Conservation (phyloP, 2,329 filamentous ascomycete genomes). For the Ascochyta viciae-villosae region DNA sequence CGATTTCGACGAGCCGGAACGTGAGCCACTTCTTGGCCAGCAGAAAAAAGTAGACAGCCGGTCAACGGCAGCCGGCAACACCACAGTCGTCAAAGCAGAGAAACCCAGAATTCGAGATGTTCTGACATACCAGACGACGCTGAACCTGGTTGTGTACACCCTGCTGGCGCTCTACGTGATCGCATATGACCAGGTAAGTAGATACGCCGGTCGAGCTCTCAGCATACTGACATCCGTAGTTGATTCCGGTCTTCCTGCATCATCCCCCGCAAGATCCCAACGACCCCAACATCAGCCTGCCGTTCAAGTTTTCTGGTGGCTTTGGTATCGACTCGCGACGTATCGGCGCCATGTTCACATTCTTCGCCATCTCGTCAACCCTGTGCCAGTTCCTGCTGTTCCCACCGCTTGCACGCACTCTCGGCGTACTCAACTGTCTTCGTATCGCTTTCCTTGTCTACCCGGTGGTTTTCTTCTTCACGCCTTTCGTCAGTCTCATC, state of each 20-base stretch:
- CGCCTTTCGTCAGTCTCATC: constrained; percentile 78
- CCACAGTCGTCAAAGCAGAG: constrained; percentile 19
- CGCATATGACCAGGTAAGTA: constrained; percentile 74
- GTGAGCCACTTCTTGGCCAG: constrained; percentile 40
- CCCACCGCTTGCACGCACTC: constrained; percentile 73
- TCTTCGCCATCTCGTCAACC: constrained; percentile 81
- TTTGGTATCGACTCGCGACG: constrained; percentile 76
- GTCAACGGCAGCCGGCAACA: constrained; percentile 9
- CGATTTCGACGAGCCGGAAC: constrained; percentile 24
- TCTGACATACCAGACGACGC: constrained; percentile 74
- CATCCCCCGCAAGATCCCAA: constrained; percentile 65
- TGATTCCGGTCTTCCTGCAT: constrained; percentile 88
- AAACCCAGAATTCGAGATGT: constrained; percentile 64
- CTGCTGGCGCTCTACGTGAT: constrained; percentile 82
- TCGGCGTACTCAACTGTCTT: constrained; percentile 77
- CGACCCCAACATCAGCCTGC: constrained; percentile 66
- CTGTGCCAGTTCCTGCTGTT: constrained; percentile 87
- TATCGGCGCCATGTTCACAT: constrained; percentile 85
- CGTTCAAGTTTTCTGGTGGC: constrained; percentile 82
- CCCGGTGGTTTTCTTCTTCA: constrained; percentile 79
- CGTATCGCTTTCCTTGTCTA: constrained; percentile 71
- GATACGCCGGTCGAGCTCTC: neutral
- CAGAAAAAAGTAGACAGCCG: constrained; percentile 30
- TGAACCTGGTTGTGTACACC: constrained; percentile 80
- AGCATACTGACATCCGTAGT: constrained; percentile 36